phyloP scores from a whole-genome alignment of 768 basidiomycete genomes.

The Tubosaeta brunneosetosa region DNA sequence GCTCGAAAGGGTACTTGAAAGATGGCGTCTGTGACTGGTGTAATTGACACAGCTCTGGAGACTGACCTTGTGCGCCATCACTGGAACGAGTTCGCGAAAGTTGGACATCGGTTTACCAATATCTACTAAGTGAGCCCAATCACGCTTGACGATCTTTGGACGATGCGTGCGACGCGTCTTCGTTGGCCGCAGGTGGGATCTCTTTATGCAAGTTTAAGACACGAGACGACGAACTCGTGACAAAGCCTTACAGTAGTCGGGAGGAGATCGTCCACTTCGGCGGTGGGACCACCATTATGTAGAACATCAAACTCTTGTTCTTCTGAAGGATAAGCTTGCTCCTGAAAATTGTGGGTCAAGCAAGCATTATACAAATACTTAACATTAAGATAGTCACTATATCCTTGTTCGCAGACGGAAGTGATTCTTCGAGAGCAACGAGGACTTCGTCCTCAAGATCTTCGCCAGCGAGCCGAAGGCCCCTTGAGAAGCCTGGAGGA shows the following conservation, averaged over 20 bases:
- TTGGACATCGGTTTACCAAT: conserved; percentile 86
- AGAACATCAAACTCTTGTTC: conserved; percentile 22
- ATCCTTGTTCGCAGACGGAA: conserved; percentile 8
- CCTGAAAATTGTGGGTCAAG: conserved; percentile 27
- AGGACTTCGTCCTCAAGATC: conserved; percentile 45
- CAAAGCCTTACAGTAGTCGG: conserved; percentile 45
- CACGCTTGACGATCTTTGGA: conserved; percentile 65
- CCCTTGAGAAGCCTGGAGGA: conserved; percentile 80
- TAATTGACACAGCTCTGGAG: neutral
- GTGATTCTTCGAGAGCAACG: conserved; percentile 23
- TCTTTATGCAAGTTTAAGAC: conserved; percentile 33
- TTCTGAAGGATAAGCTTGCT: conserved; percentile 16
- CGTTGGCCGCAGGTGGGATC: conserved; percentile 54
- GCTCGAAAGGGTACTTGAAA: conserved; percentile 95
- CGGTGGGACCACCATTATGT: conserved; percentile 18
- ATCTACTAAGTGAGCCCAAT: conserved; percentile 98
- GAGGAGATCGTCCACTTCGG: conserved; percentile 77
- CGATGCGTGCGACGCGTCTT: conserved; percentile 41
- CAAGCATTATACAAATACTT: conserved; percentile 4
- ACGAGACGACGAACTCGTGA: neutral
- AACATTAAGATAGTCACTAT: conserved; percentile 10
- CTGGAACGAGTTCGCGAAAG: conserved; percentile 88
- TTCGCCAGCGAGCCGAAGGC: conserved; percentile 66
- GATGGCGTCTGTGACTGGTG: conserved; percentile 5
- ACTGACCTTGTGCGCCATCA: conserved; percentile 88